Base-by-base conservation (phyloP, 192 early-diverging fungal genomes). In the Phlyctochytrium bullatum region DNA sequence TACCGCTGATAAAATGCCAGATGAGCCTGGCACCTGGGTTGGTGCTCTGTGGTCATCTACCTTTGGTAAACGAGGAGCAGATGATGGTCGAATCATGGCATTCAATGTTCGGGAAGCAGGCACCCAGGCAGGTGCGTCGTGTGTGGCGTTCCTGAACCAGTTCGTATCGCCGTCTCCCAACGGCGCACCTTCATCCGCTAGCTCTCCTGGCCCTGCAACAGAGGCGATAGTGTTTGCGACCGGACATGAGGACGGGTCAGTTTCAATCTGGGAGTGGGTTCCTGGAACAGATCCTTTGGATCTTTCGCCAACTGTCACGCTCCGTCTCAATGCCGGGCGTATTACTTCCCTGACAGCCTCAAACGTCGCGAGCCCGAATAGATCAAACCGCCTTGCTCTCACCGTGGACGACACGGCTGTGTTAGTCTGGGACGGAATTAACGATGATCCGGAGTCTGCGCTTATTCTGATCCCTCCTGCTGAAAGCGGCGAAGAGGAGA, bases 151-250 rank as follows among this genome's bases (percentile, higher is more conserved):
- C 59, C 59, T 72, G 56, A 2, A 28, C 54, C 54, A 28, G 54
- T 57, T 14, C 27, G 63, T 30, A 2, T 50, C 62, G 1, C 52
- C 56, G 28, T 30, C 34, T 50, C 36, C 58, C 4, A 52, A 57
- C 35, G 70, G 64, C 3, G 50, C 25, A n/a, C n/a, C n/a, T n/a
- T n/a, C n/a, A n/a, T n/a, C n/a, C n/a, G n/a, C n/a, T n/a, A 50
- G 12, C 54, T 57, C 59, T 34, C 25, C 58, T 29, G 61, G 30
- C 14, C 34, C 36, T 51, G 47, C 62, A n/a, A 30, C 51, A 10
- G 64, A 72, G 36, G 52, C 54, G 56, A 32, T 72, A 14, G 59
- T 63, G n/a, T 72, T 72, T 66, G 70, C 70, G 2, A 64, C 65
- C 28, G 70, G 70, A 30, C 65, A 66, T 51, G 70, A 72, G 57